These are phyloP conservation scores for Colletotrichum noveboracense DNA, from an alignment of 2,329 filamentous ascomycete species.

Conservation along the genomic window DNA sequence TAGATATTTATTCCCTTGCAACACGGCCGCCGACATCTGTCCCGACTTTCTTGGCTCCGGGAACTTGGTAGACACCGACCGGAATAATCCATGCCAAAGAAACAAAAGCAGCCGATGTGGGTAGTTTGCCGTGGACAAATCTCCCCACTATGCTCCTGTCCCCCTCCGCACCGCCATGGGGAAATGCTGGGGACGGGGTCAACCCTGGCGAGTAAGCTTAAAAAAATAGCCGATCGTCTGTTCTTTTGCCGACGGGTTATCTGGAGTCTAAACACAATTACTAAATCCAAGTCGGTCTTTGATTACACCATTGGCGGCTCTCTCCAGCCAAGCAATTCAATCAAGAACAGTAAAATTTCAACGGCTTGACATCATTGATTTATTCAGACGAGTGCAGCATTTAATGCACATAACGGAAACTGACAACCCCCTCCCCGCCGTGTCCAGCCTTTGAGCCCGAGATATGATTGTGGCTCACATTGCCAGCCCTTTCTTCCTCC, in stretches of 20 bases:
- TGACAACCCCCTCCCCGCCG: neutral
- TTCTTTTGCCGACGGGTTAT: conserved; percentile 8
- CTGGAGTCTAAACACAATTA: neutral
- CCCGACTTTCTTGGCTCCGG: neutral
- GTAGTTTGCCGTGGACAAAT: neutral
- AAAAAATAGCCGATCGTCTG: neutral
- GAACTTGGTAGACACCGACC: neutral
- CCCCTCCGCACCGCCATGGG: neutral
- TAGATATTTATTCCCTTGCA: neutral
- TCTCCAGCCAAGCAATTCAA: neutral
- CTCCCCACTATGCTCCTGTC: neutral
- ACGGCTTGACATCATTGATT: neutral
- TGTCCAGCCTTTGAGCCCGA: neutral
- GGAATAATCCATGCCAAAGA: neutral
- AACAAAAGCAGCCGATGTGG: neutral
- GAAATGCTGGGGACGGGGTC: neutral
- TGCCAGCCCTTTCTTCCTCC: conserved; percentile 24
- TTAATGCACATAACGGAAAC: conserved; percentile 1
- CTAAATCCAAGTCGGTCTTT: neutral
- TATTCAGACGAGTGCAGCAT: neutral
- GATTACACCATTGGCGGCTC: neutral
- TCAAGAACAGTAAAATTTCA: neutral
- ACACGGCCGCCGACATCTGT: neutral
- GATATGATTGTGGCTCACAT: neutral
- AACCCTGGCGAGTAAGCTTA: conserved; percentile 5